Base-by-base conservation (phyloP, 495 filamentous ascomycete species). In the Penicillium dipodomyicola region DNA sequence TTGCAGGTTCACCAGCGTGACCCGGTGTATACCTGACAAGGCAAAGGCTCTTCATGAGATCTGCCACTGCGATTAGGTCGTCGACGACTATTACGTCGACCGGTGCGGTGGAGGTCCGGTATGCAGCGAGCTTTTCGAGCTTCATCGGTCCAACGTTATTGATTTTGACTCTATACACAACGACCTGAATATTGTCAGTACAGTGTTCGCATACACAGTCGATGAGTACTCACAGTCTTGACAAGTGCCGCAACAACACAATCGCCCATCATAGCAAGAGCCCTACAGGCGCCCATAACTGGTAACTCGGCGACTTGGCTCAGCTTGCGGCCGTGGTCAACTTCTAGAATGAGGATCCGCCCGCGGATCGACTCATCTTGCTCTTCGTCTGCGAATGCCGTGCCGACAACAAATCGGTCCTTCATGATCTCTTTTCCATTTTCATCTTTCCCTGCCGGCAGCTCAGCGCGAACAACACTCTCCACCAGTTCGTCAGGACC, bases 41-140 rank as follows among this genome's bases (percentile, higher is more conserved):
- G 15, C 88, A 87, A 37, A 94, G 75, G 32, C 89, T 93, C 76
- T 97, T 96, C 91, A 96, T 97, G 39, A 99, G 75, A 62, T 99
- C 94, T 1, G 86, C 89, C 5, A 99, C 85, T 0, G 88, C 88
- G 58, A 97, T 93, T 27, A 82, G 9, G 54, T 88, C 80, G 14
- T 73, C 83, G 15, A 79, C 77, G 10, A 96, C 80, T 12, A 84
- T 80, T n/a, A 99, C 59, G 64, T 95, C 90, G 25, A 95, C 83
- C 2, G 94, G 95, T 29, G 89, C 89, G 0, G 90, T 96, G 19
- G 91, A 84, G 12, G 90, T 88, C 17, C 91, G 82, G 68, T 90
- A 97, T 11, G 82, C 83, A 41, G 87, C 87, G 9, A 86, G 58
- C 65, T 86, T 90, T 32, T 78, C 79, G 30, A 97, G 75, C 30